Evolutionary conservation across 345 rosid species (phyloP), one percentile per base, ranked within the genome.

Genomic region (Populus davidiana): DNA sequence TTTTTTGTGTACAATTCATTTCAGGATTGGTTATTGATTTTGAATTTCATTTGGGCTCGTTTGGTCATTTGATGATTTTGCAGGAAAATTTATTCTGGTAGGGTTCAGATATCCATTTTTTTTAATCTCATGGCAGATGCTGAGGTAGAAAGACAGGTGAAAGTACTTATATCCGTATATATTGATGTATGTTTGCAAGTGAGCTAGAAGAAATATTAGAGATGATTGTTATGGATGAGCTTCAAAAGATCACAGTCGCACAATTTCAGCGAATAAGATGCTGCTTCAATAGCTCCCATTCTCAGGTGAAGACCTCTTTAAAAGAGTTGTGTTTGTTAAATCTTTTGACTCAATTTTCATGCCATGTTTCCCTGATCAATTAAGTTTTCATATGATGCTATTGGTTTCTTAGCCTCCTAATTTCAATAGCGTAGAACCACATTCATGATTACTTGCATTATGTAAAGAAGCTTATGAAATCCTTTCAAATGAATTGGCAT

Each of bases 181-280:
- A 33, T 33, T 33, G 35, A 33, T 33, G 35, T 33, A 90, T 90
- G 97, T 92, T 90, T 80, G 81, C 90, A 77, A 90, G 97, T 16
- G 97, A 92, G 85, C 56, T 90, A 81, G 97, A 92, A 87, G 94
- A 92, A 86, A 85, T 90, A 85, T 77, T 90, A 84, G 94, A 92
- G 82, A 88, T 87, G 88, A 89, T 83, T 21, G 79, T 79, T 73
- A 73, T 81, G 85, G 86, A 61, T 1, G 97, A 92, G 85, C 89
- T 90, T 80, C 92, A 87, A 67, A 87, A 81, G 79, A 79, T 89
- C 79, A 90, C 79, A 90, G 78, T 84, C 41, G 87, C 91, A 11
- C 76, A 90, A 62, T 92, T 90, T 84, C 87, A 86, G 65, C 89
- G 91, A 35, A 83, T 92, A 25, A 92, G 89, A 73, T 85, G 61